Evolutionary conservation across 768 basidiomycete genomes (phyloP).

Genomic region (Agaricus subrufescens): DNA sequence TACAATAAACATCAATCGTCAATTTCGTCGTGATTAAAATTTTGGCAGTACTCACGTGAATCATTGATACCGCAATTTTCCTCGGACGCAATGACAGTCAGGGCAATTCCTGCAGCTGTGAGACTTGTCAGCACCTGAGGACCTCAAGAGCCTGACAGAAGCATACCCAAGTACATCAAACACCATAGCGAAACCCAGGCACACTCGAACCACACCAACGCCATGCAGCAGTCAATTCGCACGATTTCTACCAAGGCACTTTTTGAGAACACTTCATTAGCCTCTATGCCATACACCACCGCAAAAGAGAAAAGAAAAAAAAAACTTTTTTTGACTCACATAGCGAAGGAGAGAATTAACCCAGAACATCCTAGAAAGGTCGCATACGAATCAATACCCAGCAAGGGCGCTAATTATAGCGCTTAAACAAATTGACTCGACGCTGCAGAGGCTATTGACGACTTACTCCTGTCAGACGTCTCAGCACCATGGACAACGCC

Average conservation of each 20-base stretch:
- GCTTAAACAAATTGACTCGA: background rate
- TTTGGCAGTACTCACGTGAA: background rate
- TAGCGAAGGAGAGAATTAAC: conserved; percentile 51
- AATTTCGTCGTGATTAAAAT: background rate
- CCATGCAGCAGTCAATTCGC: conserved; percentile 43
- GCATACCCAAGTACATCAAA: conserved; percentile 55
- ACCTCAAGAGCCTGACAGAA: background rate
- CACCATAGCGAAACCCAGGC: conserved; percentile 57
- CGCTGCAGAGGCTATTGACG: background rate
- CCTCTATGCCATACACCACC: background rate
- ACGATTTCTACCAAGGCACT: conserved; percentile 58
- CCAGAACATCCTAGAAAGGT: conserved; percentile 55
- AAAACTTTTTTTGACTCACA: conserved; percentile 35
- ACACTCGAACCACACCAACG: conserved; percentile 71
- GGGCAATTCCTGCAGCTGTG: conserved; percentile 15
- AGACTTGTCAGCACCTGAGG: background rate
- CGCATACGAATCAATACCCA: conserved; percentile 53
- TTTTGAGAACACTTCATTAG: conserved; percentile 21
- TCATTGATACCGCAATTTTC: conserved; percentile 4
- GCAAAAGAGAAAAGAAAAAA: background rate
- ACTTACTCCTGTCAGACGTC: conserved; percentile 1
- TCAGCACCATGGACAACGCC: conserved; percentile 33
- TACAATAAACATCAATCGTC: background rate
- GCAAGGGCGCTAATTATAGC: conserved; percentile 21
- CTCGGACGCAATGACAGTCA: conserved; percentile 13